A percentile compares a stretch with the other conserved stretches of the same genome.
Evolutionary conservation across 2,329 filamentous ascomycete species (phyloP).

Genomic region (Geosmithia putterillii): DNA sequence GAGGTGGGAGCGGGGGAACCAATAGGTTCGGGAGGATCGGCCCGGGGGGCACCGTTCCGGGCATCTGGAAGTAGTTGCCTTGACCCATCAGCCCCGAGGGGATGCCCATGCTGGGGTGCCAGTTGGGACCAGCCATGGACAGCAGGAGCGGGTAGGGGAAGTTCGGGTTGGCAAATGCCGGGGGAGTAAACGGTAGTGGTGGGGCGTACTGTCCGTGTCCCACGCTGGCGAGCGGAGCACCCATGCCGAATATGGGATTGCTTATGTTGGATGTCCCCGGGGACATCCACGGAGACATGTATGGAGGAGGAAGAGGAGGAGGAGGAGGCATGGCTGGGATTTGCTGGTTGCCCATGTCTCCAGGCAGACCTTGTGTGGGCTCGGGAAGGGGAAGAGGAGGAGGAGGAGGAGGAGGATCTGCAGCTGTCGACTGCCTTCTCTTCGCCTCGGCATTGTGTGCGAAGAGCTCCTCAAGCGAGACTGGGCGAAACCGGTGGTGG

Average conservation of each 20-base stretch:
- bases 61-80: neutral
- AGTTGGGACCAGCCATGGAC: too few species aligned
- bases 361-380: neutral
- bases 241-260: neutral
- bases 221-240: neutral
- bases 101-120: too few species aligned
- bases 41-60: too few species aligned
- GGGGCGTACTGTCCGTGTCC: neutral
- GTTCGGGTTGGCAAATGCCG: neutral
- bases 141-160: too few species aligned
- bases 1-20: neutral
- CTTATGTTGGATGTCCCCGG: neutral
- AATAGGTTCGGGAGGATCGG: neutral
- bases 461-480: conserved; percentile 2
- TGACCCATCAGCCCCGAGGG: too few species aligned
- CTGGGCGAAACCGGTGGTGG: neutral
- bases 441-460: neutral
- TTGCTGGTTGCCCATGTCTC: neutral
- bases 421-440: neutral
- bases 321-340: neutral
- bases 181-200: neutral
- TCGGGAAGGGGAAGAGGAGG: neutral
- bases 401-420: too few species aligned
- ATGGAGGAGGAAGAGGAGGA: too few species aligned
- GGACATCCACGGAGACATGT: neutral